Evolutionary conservation across 257 asterid species (phyloP).

Genomic region (Coffea canephora): DNA sequence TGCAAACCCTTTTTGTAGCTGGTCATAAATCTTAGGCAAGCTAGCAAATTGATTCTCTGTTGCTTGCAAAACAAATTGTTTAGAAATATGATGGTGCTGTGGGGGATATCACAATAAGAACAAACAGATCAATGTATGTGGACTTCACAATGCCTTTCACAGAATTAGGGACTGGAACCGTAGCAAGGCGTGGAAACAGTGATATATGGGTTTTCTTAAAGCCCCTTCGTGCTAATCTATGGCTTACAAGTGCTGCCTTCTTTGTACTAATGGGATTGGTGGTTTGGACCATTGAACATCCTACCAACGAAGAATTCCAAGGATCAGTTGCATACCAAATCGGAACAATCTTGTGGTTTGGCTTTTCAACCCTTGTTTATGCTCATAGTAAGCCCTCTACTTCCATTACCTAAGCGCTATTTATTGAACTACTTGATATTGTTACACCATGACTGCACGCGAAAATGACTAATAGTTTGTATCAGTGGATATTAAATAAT

Average conservation of each 20-base stretch:
- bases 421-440: no score
- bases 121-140: conserved; percentile 36
- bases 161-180: conserved; percentile 34
- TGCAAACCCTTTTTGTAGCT: no score
- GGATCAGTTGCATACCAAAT: conserved; percentile 37
- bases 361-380: conserved; percentile 31
- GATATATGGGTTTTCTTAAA: conserved; percentile 43
- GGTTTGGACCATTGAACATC: conserved; percentile 49
- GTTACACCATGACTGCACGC: no score
- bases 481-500: no score
- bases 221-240: conserved; percentile 36
- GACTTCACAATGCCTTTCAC: conserved; percentile 50
- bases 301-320: conserved; percentile 37
- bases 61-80: not conserved
- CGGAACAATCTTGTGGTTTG: conserved; percentile 37
- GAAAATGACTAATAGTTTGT: no score
- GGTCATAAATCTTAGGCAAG: not conserved
- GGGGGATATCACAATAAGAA: conserved; percentile 39
- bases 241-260: conserved; percentile 32
- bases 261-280: conserved; percentile 31
- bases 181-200: conserved; percentile 22
- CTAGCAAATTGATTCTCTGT: no score
- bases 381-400: conserved; percentile 31
- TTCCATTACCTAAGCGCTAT: not conserved
- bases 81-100: conserved; percentile 40